Evolutionary conservation across 176 grass and related monocot genomes (phyloP), one percentile per base, ranked within the genome.

Genomic region (Typha latifolia): DNA sequence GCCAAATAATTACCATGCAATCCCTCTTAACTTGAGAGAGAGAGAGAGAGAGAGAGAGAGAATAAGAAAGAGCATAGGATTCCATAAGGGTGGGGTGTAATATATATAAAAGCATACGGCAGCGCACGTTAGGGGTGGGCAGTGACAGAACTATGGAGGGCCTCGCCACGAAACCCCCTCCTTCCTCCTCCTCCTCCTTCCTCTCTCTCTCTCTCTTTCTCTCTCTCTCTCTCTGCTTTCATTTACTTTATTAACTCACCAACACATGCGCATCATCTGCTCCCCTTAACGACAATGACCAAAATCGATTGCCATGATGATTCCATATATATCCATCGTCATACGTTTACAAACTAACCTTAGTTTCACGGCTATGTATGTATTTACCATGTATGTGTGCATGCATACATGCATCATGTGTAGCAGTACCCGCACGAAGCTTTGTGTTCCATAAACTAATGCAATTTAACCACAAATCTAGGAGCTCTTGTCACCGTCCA

Each of bases 41-140:
- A 34, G 21, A 62, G 24, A 43, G 19, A 49, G 29, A 32, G 19
- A 31, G 24, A 56, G 51, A 55, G 61, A 34, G 21, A 62, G 24
- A 43, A 13, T 32, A 3, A 51, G 19, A 74, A 49, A 47, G 48
- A 49, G 67, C 82, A 71, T 79, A 70, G 76, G 82, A 84, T 79
- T 76, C 76, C 61, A 59, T 70, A 23, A 14, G 26, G 37, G 48
- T 50, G 29, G 5, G 29, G 5, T 66, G 55, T 31, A 24, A 12
- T 3, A 29, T 29, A 62, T 19, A 47, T 53, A 26, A 1, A 67
- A 85, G 48, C 70, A 62, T 27, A 77, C 69, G 81, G 75, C 80
- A 68, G 52, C 84, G 77, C 89, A 87, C 32, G 81, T 80, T 27
- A 84, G 57, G 51, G 75, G 16, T 49, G 68, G 74, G 84, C 74